Evolutionary conservation across 2,329 filamentous ascomycete genomes (phyloP).

Genomic region (Penicillium concentricum): DNA sequence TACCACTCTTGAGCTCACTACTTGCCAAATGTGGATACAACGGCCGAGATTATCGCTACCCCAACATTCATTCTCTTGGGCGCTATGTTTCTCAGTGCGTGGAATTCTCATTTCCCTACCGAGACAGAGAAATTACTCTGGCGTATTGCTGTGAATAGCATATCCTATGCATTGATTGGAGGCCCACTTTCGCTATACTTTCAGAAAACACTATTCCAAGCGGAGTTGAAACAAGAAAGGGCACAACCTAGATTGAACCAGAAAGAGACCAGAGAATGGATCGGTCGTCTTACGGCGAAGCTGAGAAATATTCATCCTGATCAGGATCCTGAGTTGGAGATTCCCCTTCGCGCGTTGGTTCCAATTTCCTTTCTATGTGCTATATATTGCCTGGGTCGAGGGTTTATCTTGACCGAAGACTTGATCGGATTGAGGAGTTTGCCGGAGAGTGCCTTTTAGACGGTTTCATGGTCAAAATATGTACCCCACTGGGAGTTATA

Average conservation of each 20-base stretch:
- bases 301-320: neutral
- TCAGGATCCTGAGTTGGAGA: neutral
- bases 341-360: neutral
- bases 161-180: neutral
- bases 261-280: neutral
- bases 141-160: neutral
- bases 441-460: neutral
- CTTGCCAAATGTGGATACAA: neutral
- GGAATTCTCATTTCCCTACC: neutral
- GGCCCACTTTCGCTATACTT: neutral
- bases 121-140: neutral
- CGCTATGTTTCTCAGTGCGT: neutral
- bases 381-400: neutral
- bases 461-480: neutral
- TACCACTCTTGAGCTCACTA: neutral
- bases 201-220: neutral
- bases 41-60: neutral
- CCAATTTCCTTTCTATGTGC: neutral
- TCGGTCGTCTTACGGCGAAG: neutral
- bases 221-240: neutral
- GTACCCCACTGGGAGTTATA: neutral
- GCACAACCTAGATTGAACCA: no score
- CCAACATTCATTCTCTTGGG: neutral
- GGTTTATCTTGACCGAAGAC: neutral
- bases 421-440: neutral